These are phyloP conservation scores for Pythium utonaiense DNA, from an alignment of 352 stramenopile species.

Conservation along the genomic window DNA sequence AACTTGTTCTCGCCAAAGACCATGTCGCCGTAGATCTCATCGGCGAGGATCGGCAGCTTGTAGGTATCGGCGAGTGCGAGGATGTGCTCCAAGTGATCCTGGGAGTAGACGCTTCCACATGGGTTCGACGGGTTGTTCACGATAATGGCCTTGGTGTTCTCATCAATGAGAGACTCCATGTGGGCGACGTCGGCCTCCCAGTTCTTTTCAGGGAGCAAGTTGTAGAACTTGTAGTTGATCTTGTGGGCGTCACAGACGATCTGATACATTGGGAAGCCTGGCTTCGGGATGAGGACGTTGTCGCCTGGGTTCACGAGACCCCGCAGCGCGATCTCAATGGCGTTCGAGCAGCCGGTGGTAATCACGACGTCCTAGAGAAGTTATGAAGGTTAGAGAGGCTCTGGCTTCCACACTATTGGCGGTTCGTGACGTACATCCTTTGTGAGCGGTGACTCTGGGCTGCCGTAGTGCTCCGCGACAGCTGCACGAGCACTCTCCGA, in stretches of 20 bases:
- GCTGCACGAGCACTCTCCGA: slow-evolving; percentile 73
- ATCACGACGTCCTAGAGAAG: slow-evolving; percentile 86
- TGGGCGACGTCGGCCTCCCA: slow-evolving; percentile 93
- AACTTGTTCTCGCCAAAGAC: slow-evolving; percentile 62
- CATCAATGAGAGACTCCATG: slow-evolving; percentile 83
- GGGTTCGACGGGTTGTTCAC: slow-evolving; percentile 95
- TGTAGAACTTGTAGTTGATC: slow-evolving; percentile 90
- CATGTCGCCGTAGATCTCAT: slow-evolving; percentile 85
- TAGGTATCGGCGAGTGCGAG: slow-evolving; percentile 69
- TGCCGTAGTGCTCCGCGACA: slow-evolving; percentile 84
- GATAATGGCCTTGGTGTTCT: slow-evolving; percentile 86
- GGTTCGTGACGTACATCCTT: slow-evolving; percentile 43
- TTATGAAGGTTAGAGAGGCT: too few species aligned
- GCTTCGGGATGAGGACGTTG: slow-evolving; percentile 92
- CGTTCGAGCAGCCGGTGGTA: slow-evolving; percentile 88
- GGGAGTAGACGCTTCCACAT: slow-evolving; percentile 91
- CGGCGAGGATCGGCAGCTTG: slow-evolving; percentile 89
- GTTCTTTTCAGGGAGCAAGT: slow-evolving; percentile 71
- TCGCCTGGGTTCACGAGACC: slow-evolving; percentile 86
- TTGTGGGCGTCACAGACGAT: slow-evolving; percentile 91
- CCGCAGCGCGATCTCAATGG: slow-evolving; percentile 90
- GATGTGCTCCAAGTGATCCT: slow-evolving; percentile 70
- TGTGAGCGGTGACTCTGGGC: slow-evolving; percentile 42
- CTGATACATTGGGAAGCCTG: slow-evolving; percentile 94
- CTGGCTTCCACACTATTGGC: neutral